phyloP scores from a whole-genome alignment of 306 rosid species.

The Dryas alaskensis region DNA sequence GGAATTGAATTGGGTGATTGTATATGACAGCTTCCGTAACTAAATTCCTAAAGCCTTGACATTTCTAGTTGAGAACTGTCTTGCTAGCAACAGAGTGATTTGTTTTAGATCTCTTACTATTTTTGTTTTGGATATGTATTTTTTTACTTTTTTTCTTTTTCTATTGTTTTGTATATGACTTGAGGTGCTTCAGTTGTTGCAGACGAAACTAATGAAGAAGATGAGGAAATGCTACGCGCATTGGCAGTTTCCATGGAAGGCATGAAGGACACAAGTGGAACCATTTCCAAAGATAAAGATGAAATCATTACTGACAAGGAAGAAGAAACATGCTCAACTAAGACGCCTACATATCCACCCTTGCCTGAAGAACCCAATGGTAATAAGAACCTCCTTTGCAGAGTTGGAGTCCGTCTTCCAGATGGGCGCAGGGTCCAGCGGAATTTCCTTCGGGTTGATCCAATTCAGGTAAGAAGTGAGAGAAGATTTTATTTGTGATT shows the following conservation, averaged over 20 bases:
- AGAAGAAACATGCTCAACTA: slow-evolving; percentile 39
- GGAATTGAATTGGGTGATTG: background rate
- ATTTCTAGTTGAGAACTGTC: background rate
- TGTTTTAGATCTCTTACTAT: background rate
- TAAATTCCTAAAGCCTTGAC: background rate
- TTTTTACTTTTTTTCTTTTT: slow-evolving; percentile 2
- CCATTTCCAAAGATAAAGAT: slow-evolving; percentile 35
- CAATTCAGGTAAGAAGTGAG: slow-evolving; percentile 62
- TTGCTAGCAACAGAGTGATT: background rate
- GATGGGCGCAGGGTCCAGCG: slow-evolving; percentile 86
- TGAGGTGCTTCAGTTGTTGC: slow-evolving; percentile 33
- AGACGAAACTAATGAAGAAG: slow-evolving; percentile 56
- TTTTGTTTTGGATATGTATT: background rate
- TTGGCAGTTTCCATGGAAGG: slow-evolving; percentile 71
- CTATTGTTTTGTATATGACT: background rate
- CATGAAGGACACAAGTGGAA: slow-evolving; percentile 46
- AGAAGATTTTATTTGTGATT: background rate
- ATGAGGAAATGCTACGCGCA: slow-evolving; percentile 67
- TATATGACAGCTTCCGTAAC: background rate
- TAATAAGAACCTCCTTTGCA: slow-evolving; percentile 68
- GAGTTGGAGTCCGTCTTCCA: slow-evolving; percentile 90
- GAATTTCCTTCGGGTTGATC: slow-evolving; percentile 66
- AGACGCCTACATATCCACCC: slow-evolving; percentile 59
- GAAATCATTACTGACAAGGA: slow-evolving; percentile 31
- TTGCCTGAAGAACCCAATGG: slow-evolving; percentile 88